A percentile compares a stretch with the other conserved stretches of the same genome.
Evolutionary conservation across 139 green algal genomes (phyloP).

Genomic region (Parachlorella kessleri): DNA sequence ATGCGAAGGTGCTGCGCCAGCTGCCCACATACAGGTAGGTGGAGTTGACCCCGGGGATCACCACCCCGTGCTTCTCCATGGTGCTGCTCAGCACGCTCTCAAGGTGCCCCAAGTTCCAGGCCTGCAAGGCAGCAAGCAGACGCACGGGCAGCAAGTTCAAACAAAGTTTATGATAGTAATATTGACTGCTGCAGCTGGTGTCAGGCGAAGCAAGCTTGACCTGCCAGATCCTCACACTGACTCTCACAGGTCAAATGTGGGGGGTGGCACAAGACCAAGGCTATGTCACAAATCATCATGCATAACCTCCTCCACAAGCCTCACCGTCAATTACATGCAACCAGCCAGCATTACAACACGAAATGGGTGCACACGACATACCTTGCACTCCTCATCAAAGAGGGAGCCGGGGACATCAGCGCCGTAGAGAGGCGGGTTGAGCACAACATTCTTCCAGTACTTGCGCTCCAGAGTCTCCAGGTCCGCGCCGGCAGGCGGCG

Average conservation of each 20-base stretch:
- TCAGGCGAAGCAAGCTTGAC: too few species aligned
- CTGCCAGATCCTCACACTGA: too few species aligned
- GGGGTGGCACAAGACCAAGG: too few species aligned
- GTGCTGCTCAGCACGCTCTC: slow-evolving; percentile 69
- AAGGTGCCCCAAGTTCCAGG: slow-evolving; percentile 74
- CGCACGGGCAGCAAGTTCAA: too few species aligned
- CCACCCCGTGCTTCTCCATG: slow-evolving; percentile 47
- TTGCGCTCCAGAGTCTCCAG: slow-evolving; percentile 57
- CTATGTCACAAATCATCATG: too few species aligned
- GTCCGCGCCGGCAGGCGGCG: slow-evolving; percentile 14
- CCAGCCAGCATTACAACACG: too few species aligned
- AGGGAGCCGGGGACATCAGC: slow-evolving; percentile 76
- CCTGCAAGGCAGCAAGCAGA: too few species aligned
- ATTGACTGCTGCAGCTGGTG: too few species aligned
- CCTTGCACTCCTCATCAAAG: slow-evolving; percentile 61
- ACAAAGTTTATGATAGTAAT: too few species aligned
- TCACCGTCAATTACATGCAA: too few species aligned
- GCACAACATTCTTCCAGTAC: slow-evolving; percentile 77
- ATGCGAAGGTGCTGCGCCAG: slow-evolving; percentile 83
- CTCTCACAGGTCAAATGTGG: too few species aligned
- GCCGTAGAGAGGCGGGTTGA: slow-evolving; percentile 79
- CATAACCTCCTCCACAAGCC: too few species aligned
- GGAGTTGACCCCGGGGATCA: slow-evolving; percentile 79
- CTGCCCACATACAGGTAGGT: slow-evolving; percentile 89
- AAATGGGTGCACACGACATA: background rate